These are phyloP conservation scores for Tremella mesenterica DNA, from an alignment of 768 basidiomycete genomes.

Conservation along the genomic window DNA sequence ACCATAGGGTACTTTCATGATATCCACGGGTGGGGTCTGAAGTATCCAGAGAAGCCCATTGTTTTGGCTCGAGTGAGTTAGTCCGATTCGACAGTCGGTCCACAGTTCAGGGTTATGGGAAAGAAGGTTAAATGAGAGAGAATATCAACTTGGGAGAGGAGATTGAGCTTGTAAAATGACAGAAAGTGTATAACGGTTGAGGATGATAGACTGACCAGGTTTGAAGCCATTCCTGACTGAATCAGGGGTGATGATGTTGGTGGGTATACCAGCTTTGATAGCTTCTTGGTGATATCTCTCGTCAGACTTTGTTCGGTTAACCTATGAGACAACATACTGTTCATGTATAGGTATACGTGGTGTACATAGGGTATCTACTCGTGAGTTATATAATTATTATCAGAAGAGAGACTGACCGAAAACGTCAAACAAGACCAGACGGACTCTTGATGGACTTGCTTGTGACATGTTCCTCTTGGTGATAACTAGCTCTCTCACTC, in stretches of 20 bases:
- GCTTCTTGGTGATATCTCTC: slow-evolving; percentile 40
- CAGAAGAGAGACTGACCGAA: slow-evolving; percentile 25
- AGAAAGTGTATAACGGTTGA: too few relatives aligned
- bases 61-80: too few relatives aligned
- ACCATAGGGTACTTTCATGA: too few relatives aligned
- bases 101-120: background rate
- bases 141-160: background rate
- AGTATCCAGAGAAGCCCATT: too few relatives aligned
- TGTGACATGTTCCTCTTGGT: background rate
- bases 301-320: background rate
- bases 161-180: too few relatives aligned
- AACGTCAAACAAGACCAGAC: slow-evolving; percentile 41
- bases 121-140: background rate
- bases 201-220: slow-evolving; percentile 24
- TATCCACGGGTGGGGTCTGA: too few relatives aligned
- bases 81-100: background rate
- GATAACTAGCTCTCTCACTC: too few relatives aligned
- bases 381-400: slow-evolving; percentile 1
- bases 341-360: slow-evolving; percentile 38
- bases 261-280: slow-evolving; percentile 22
- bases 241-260: slow-evolving; percentile 14
- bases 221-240: slow-evolving; percentile 33
- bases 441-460: slow-evolving; percentile 8
- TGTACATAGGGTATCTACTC: slow-evolving; percentile 39
- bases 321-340: slow-evolving; percentile 20